These are phyloP conservation scores for Colletotrichum cereale DNA, from an alignment of 2,329 filamentous ascomycete genomes.

Conservation along the genomic window DNA sequence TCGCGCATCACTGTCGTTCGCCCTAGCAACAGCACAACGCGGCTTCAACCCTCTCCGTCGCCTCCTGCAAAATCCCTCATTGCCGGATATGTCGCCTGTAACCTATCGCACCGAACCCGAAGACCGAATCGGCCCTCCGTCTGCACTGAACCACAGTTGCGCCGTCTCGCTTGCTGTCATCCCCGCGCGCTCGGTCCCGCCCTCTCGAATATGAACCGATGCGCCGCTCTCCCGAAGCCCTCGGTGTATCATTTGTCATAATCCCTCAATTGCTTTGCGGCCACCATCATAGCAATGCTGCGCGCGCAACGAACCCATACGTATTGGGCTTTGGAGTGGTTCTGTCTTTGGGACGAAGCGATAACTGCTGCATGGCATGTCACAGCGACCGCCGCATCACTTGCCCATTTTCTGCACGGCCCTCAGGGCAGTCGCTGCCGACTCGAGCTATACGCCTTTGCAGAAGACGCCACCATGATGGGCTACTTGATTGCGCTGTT, in stretches of 20 bases:
- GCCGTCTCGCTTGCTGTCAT: constrained; percentile 7
- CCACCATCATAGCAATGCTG: background rate
- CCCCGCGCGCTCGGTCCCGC: constrained; percentile 14
- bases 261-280: constrained; percentile 12
- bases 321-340: background rate
- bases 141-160: background rate
- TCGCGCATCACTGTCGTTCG: constrained; percentile 5
- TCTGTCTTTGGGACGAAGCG: constrained; percentile 48
- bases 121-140: constrained; percentile 5
- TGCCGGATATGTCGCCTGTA: background rate
- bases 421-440: background rate
- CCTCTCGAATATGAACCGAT: constrained; percentile 12
- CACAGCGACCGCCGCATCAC: background rate
- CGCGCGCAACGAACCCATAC: background rate
- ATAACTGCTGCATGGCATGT: background rate
- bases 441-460: background rate
- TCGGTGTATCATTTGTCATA: constrained; percentile 23
- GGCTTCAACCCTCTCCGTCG: background rate
- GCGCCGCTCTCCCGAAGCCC: constrained; percentile 18
- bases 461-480: background rate
- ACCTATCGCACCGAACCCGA: background rate
- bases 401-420: background rate
- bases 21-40: constrained; percentile 4
- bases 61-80: background rate
- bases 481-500: background rate